Evolutionary conservation across 2,329 filamentous ascomycete genomes (phyloP), one percentile per base, ranked within the genome.

Genomic region (Colletotrichum chrysophilum): DNA sequence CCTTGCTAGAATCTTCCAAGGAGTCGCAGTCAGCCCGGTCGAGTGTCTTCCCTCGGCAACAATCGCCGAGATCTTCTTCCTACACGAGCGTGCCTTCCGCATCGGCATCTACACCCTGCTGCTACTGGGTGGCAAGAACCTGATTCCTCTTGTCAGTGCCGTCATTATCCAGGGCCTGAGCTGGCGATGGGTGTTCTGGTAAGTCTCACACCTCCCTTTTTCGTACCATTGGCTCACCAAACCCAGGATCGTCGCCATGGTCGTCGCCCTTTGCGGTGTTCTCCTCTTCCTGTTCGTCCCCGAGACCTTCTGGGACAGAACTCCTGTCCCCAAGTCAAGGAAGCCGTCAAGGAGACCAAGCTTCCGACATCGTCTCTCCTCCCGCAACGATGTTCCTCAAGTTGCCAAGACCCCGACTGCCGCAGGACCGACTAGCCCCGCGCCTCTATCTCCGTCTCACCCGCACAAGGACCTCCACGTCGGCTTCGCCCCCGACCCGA

Each of bases 131-230:
- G 96, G 96, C 66, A 98, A 98, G 88, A 98, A 98, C 79, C 83
- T 98, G 77, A 89, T 98, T 6, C 96, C 96, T 0, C 86, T 98
- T 28, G 93, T 97, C 28, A 97, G 95, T 82, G 96, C 96, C 10
- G 95, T 89, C 26, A 92, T 98, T 75, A 97, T 98, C 56, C 88
- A 96, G 77, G 87, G 89, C 3, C 85, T 96, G 48, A 91, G 91
- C 7, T 98, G 96, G 96, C 92, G 95, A 83, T 98, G 95, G 96
- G 94, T 95, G 0, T 98, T 98, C 79, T 97, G 94, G 93, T 94
- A 86, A 83, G 89, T 84, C 16, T 52, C 32, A 16, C 60, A 2
- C 5, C 12, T 16, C 34, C 7, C 4, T 3, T 8, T n/a, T 3
- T n/a, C 32, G 14, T 18, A 24, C 4, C 5, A 14, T 8, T 18